Conservation (phyloP, 2,329 filamentous ascomycete genomes). For the Trichoderma koningiopsis region DNA sequence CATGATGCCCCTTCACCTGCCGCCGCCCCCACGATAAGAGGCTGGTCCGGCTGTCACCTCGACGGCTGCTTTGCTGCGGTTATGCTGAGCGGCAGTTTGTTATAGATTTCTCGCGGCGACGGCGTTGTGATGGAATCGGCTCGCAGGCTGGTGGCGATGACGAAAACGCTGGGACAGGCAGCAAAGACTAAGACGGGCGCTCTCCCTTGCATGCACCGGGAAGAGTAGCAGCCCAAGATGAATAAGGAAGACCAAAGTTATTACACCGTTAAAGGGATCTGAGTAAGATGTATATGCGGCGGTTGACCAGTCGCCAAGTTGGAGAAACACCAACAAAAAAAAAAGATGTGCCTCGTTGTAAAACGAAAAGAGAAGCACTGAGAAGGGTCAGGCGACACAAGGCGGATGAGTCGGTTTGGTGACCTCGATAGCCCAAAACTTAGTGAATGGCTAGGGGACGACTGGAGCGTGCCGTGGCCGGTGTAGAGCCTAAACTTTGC, state of each 20-base stretch:
- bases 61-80: background rate
- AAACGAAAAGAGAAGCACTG: constrained; percentile 1
- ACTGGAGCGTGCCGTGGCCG: constrained; percentile 12
- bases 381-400: constrained; percentile 25
- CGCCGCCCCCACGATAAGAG: constrained; percentile 37
- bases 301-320: background rate
- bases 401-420: constrained; percentile 28
- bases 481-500: constrained; percentile 20
- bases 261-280: background rate
- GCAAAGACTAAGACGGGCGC: constrained; percentile 11
- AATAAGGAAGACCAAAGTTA: background rate
- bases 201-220: constrained; percentile 21
- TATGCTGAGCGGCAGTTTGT: background rate
- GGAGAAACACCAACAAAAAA: background rate
- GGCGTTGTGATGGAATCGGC: constrained; percentile 19
- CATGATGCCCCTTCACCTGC: constrained; percentile 42
- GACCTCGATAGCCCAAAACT: constrained; percentile 25
- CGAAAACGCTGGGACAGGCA: constrained; percentile 19
- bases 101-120: background rate
- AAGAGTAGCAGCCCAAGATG: background rate
- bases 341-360: background rate
- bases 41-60: constrained; percentile 23
- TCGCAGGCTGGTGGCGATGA: constrained; percentile 20
- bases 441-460: constrained; percentile 25
- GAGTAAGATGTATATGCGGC: constrained; percentile 22